Evolutionary conservation across 1,284 basidiomycete species (phyloP).

Genomic region (Pyrrhoderma noxium): DNA sequence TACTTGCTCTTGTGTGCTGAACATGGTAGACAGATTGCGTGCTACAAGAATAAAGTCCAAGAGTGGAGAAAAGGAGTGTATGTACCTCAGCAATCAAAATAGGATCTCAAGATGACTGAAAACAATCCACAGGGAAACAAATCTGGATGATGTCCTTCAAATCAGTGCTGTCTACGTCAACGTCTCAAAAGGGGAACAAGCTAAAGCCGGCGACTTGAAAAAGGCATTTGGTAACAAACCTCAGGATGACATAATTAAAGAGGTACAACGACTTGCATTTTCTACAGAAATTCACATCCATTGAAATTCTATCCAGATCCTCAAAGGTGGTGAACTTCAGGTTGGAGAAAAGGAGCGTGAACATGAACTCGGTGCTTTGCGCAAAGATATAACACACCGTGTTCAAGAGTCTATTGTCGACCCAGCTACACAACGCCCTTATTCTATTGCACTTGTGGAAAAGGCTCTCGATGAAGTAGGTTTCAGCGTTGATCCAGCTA

Average conservation of each 20-base stretch:
- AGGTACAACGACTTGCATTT: slow-evolving; percentile 41
- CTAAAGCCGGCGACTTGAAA: slow-evolving; percentile 82
- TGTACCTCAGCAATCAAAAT: slow-evolving; percentile 26
- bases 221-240: slow-evolving; percentile 86
- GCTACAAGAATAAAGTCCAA: slow-evolving; percentile 99
- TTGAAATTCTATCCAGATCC: slow-evolving; percentile 69
- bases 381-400: slow-evolving; percentile 90
- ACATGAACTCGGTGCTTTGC: slow-evolving; percentile 78
- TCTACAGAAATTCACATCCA: background rate
- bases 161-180: slow-evolving; percentile 95
- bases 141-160: slow-evolving; percentile 94
- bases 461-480: slow-evolving; percentile 96
- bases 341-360: slow-evolving; percentile 96
- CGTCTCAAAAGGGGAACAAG: slow-evolving; percentile 93
- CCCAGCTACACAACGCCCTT: slow-evolving; percentile 81
- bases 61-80: slow-evolving; percentile 92
- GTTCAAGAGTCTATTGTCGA: slow-evolving; percentile 96
- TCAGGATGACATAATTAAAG: slow-evolving; percentile 70
- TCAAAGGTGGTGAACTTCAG: slow-evolving; percentile 95
- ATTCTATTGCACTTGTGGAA: slow-evolving; percentile 94
- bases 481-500: slow-evolving; percentile 82
- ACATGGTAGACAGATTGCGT: slow-evolving; percentile 74
- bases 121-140: slow-evolving; percentile 61
- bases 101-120: slow-evolving; percentile 2
- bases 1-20: slow-evolving; percentile 12